These are phyloP conservation scores for Zopfochytrium polystomum DNA, from an alignment of 371 early-diverging fungal species.

Conservation along the genomic window DNA sequence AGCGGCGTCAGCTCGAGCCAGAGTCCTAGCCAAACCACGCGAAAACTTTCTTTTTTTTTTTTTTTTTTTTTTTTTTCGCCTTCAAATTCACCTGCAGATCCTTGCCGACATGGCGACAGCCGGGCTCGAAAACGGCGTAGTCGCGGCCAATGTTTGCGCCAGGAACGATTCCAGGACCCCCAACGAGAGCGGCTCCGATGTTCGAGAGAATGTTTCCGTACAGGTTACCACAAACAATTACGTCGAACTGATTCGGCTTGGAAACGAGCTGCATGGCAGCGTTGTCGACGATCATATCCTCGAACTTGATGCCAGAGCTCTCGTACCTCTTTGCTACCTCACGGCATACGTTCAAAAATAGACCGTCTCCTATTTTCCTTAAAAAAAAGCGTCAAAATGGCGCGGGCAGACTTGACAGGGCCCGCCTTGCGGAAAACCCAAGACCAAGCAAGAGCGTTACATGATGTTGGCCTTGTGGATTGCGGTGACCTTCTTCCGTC, in stretches of 20 bases:
- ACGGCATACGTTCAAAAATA: constrained; percentile 91
- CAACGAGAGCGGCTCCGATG: constrained; percentile 92
- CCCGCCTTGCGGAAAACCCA: too few relatives aligned
- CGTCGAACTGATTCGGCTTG: constrained; percentile 95
- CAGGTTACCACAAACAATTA: constrained; percentile 96
- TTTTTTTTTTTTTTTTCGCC: too few relatives aligned
- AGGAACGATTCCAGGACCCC: constrained; percentile 91
- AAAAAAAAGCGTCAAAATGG: too few relatives aligned
- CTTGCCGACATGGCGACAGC: constrained; percentile 90
- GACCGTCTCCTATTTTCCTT: constrained; percentile 94
- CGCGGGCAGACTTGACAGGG: too few relatives aligned
- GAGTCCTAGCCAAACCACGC: too few relatives aligned
- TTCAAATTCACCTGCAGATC: constrained; percentile 61
- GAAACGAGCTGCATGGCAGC: constrained; percentile 96
- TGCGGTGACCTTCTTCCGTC: constrained; percentile 93
- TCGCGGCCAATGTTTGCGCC: constrained; percentile 95
- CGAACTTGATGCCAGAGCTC: constrained; percentile 78
- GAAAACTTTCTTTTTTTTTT: too few relatives aligned
- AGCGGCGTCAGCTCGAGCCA: too few relatives aligned
- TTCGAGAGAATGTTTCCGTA: constrained; percentile 97
- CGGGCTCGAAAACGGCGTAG: constrained; percentile 94
- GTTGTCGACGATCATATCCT: constrained; percentile 98
- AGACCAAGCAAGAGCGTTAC: constrained; percentile 45
- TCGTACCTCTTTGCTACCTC: constrained; percentile 88
- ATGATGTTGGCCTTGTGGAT: constrained; percentile 99